Base-by-base conservation (phyloP, 2,329 filamentous ascomycete genomes). In the Curvularia lunata region DNA sequence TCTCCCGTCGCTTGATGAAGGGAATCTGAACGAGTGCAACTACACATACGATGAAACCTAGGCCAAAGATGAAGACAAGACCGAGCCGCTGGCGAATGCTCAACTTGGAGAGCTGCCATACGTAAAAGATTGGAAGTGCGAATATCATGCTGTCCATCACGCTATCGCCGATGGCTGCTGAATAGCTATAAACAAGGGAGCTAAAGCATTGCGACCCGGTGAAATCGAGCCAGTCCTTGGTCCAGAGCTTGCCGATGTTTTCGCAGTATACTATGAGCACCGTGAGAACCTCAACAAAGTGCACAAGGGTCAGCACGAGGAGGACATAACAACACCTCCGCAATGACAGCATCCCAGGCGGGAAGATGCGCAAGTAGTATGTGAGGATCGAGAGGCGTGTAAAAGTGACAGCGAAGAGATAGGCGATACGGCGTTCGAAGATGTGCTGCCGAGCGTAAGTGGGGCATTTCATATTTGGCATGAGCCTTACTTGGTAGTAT, bases 301-400 rank as follows among this genome's bases (percentile, higher is more conserved):
- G 62, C 2, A 54, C 38, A 13, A 66, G 34, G 5, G 66, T 57
- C n/a, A 70, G 54, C 2, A 56, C 28, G 16, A 72, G 49, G 1
- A 73, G 58, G 16, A 65, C 6, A 47, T 68, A 64, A 47, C 58
- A 63, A 16, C 63, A 54, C n/a, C 52, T 51, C 19, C 67, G 65
- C 1, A 71, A 65, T 2, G 54, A 62, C 12, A 38, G 4, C 41
- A 71, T 38, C 5, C 61, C 52, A 3, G 52, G 54, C 1, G 75
- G 74, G 46, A 77, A 77, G 25, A 77, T 73, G 45, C 75, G 70
- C 5, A 77, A 62, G 48, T 77, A 74, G 56, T 77, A 76, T 23
- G 70, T 58, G 10, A 77, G 52, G 18, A 78, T 58, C 5, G 75
- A 77, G 30, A 73, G 65, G 32, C 75, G 74, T 21, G 67, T 73